Evolutionary conservation across 768 basidiomycete genomes (phyloP), one percentile per base, ranked within the genome.

Genomic region (Hypholoma fasciculare): DNA sequence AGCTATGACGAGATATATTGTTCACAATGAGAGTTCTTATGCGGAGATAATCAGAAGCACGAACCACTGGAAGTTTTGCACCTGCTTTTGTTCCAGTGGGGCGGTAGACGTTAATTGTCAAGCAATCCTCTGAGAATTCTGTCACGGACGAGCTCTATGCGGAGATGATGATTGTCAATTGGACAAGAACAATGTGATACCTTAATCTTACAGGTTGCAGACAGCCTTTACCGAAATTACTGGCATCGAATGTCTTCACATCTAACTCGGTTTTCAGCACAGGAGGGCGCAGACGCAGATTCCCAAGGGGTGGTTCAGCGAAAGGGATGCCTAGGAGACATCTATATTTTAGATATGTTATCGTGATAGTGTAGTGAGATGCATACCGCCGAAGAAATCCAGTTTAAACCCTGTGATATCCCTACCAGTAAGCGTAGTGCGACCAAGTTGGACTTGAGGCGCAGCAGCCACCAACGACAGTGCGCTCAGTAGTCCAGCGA

Each of bases 21-120:
- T 11, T 49, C 1, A 17, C 26, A 12, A 49, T 48, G 16, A 5
- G 36, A 46, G 20, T 30, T 1, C 13, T 30, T 37, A 1, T 14
- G 20, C 11, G 14, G 20, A 23, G 6, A 27, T 23, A 30, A 7
- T 34, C 6, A 34, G 9, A 34, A 34, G 30, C 30, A 64, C 73
- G 61, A 56, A 78, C 77, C 46, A 81, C 72, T 11, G 79, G 78
- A 7, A 81, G 64, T 46, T 67, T 68, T 1, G 72, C 69, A 52
- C 65, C 63, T 1, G 63, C 4, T 9, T 43, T 48, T 9, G 70
- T 56, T 8, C 76, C 76, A 0, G 77, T 71, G 0, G 86, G 85
- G n/a, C 82, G 73, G 55, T 81, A 83, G 4, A 88, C 71, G 62
- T 86, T 86, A 52, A 86, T 72, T 19, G 82, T 84, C 51, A 87